Evolutionary conservation across 768 basidiomycete species (phyloP), one percentile per base, ranked within the genome.

Genomic region (Pholiota conissans): DNA sequence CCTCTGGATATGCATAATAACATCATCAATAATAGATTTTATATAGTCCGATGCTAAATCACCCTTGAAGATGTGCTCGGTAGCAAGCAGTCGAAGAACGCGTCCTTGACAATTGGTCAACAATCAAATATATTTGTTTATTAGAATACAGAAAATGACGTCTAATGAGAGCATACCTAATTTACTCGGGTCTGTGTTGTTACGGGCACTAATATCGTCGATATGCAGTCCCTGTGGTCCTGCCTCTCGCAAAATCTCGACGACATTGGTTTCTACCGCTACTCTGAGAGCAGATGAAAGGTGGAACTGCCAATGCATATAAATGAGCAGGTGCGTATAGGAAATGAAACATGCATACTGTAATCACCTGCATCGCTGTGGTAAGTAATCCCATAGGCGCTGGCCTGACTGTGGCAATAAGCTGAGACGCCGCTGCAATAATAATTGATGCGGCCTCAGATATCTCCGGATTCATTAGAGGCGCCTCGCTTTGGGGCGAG

Each of bases 211-310:
- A 32, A 78, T 76, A 9, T 75, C 70, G 7, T 64, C 53, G 9
- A 71, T 68, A 39, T 78, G 76, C 30, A 74, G 57, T 0, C 75
- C 76, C 72, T 74, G 39, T 13, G 65, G 57, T 7, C 73, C 72
- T 13, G 71, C 68, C 34, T 72, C 67, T 5, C 68, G 57, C 24
- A 74, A 58, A 26, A 73, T 73, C 29, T 74, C 72, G 24, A 55
- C 30, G 6, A 55, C 45, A 37, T 55, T 47, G 1, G 46, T 48
- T 18, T 55, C 54, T 3, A 55, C 32, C 22, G 45, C 54, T 2
- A 55, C 45, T 37, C 54, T 55, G 22, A 55, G 42, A 11, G 54
- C 46, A 22, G 54, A 55, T 4, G 45, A 28, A 14, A 55, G 24
- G 13, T 55, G 54, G 32, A 55, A 55, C 54, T 55, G 18, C 22